A percentile compares a stretch with the other conserved stretches of the same genome.
phyloP scores from a whole-genome alignment of 2,329 filamentous ascomycete species.

The Botrytis medusae region DNA sequence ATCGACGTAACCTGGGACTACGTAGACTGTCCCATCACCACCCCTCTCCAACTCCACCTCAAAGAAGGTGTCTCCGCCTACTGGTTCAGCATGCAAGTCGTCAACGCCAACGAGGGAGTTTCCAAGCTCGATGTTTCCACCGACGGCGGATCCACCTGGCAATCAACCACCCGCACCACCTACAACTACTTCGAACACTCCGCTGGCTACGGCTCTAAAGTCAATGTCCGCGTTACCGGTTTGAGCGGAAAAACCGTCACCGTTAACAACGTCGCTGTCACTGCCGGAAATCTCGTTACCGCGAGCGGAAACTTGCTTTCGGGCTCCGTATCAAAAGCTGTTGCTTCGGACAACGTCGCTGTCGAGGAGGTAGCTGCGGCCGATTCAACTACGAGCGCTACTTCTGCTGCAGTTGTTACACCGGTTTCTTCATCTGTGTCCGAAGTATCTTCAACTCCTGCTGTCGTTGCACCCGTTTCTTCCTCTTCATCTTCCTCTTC shows the following conservation, averaged over 20 bases:
- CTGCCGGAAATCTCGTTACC: slow-evolving; percentile 25
- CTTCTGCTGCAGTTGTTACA: background rate
- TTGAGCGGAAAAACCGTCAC: slow-evolving; percentile 50
- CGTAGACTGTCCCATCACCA: slow-evolving; percentile 52
- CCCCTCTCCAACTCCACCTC: slow-evolving; percentile 51
- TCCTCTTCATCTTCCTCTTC: background rate
- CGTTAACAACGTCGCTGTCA: slow-evolving; percentile 51
- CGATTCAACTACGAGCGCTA: background rate
- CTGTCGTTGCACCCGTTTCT: background rate
- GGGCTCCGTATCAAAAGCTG: too few relatives aligned
- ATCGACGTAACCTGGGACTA: slow-evolving; percentile 52
- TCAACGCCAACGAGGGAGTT: slow-evolving; percentile 60
- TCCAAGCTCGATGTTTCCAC: slow-evolving; percentile 59
- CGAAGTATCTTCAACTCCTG: background rate
- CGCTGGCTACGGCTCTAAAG: slow-evolving; percentile 56
- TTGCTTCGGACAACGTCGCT: background rate
- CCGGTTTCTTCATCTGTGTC: background rate
- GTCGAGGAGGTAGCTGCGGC: too few relatives aligned
- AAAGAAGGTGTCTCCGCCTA: slow-evolving; percentile 52
- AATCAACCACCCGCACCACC: slow-evolving; percentile 51
- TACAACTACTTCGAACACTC: slow-evolving; percentile 65
- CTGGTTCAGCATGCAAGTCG: slow-evolving; percentile 64
- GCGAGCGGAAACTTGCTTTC: slow-evolving; percentile 34
- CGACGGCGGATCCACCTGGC: slow-evolving; percentile 59
- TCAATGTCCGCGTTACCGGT: slow-evolving; percentile 58